Evolutionary conservation across 2,329 filamentous ascomycete species (phyloP).

Genomic region (Lachnellula subtilissima): DNA sequence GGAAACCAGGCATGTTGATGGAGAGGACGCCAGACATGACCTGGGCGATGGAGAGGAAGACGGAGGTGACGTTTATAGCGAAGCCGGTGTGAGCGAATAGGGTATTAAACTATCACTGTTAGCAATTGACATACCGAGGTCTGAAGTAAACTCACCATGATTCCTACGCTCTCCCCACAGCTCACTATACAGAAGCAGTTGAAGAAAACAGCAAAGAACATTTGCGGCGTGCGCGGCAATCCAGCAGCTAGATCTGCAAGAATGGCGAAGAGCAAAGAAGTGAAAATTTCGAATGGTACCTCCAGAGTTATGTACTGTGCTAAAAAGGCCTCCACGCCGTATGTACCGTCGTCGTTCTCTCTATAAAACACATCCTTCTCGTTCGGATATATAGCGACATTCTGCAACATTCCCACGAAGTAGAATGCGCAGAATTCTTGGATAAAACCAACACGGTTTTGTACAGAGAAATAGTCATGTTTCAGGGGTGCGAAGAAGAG

Average conservation of each 20-base stretch:
- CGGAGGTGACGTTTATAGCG: conserved; percentile 66
- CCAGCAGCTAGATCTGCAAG: conserved; percentile 61
- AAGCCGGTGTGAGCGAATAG: conserved; percentile 71
- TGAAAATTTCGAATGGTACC: conserved; percentile 64
- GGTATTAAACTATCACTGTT: conserved; percentile 57
- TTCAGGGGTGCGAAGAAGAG: conserved; percentile 69
- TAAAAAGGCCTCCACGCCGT: conserved; percentile 67
- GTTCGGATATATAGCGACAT: conserved; percentile 67
- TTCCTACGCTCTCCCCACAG: conserved; percentile 71
- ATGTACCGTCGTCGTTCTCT: conserved; percentile 69
- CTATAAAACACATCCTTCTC: conserved; percentile 74
- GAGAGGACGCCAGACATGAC: conserved; percentile 68
- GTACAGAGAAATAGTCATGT: conserved; percentile 64
- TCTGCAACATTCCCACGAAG: conserved; percentile 75
- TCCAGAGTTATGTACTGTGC: conserved; percentile 66
- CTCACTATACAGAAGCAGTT: conserved; percentile 69
- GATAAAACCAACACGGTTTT: conserved; percentile 69
- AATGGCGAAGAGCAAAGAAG: conserved; percentile 60
- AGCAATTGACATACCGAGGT: neutral
- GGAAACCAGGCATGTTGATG: conserved; percentile 61
- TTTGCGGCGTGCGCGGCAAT: conserved; percentile 54
- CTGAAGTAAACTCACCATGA: conserved; percentile 42
- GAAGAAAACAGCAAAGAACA: conserved; percentile 65
- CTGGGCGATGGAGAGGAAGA: conserved; percentile 65
- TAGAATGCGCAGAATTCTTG: conserved; percentile 68